Evolutionary conservation across 805 yeast species (phyloP), one percentile per base, ranked within the genome.

Genomic region (Clavispora phyllophila): DNA sequence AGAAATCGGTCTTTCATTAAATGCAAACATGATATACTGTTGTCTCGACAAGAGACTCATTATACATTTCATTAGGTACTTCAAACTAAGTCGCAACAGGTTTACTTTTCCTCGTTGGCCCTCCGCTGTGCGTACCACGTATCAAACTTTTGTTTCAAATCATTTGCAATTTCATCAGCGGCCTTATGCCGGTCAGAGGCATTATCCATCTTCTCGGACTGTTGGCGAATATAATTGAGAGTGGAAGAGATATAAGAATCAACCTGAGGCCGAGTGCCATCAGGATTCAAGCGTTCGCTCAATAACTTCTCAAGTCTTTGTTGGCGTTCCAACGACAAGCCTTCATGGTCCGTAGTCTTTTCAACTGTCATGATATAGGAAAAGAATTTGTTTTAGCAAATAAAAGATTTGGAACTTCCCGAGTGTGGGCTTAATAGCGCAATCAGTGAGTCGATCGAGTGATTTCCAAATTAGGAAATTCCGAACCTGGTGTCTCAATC

Each of bases 81-180:
- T n/a, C n/a, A n/a, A n/a, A n/a, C n/a, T n/a, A n/a, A n/a, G n/a
- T n/a, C n/a, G n/a, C n/a, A n/a, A n/a, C n/a, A n/a, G n/a, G n/a
- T n/a, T n/a, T n/a, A n/a, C n/a, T n/a, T n/a, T n/a, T n/a, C n/a
- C n/a, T n/a, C n/a, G n/a, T n/a, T n/a, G n/a, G n/a, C n/a, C n/a
- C 8, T 10, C n/a, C 31, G 5, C 53, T 29, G 33, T 15, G 33
- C 10, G 5, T 56, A 50, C 71, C 72, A 68, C 9, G 43, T 36
- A 8, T 60, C 61, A 34, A 63, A 53, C 35, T 51, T 60, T 3
- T 28, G 27, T 28, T 52, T 56, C 44, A 67, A 53, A 45, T 68
- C 73, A 4, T 61, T 52, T 2, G 70, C 67, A 18, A 69, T 61
- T 32, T 64, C 68, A 24, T 60, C 45, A 4, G 69, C 60, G 1